Conservation (phyloP, 2,329 filamentous ascomycete genomes). For the Lizonia empirigonia region DNA sequence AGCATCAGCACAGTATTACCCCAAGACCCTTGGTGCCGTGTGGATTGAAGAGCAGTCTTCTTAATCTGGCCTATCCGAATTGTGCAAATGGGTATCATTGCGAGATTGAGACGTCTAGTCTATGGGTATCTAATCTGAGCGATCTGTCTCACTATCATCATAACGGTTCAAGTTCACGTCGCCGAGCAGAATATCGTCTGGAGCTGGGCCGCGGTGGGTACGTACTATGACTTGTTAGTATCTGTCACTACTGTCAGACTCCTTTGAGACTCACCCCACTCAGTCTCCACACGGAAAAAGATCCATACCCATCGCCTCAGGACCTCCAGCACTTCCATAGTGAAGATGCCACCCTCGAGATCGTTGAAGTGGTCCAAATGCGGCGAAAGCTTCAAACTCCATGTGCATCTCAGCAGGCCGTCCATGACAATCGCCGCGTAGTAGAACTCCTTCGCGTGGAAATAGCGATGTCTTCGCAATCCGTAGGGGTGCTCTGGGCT, state of each 20-base stretch:
- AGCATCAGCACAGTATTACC: too few relatives aligned
- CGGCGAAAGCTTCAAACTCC: conserved; percentile 84
- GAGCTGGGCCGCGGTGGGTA: conserved; percentile 61
- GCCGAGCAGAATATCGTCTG: conserved; percentile 75
- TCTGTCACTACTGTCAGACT: too few relatives aligned
- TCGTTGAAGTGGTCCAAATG: conserved; percentile 84
- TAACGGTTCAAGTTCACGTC: conserved; percentile 65
- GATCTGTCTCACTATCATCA: conserved; percentile 59
- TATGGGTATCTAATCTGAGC: conserved; percentile 15
- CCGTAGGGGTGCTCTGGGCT: conserved; percentile 74
- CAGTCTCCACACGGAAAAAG: conserved; percentile 92
- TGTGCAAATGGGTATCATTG: background rate
- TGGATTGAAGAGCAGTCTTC: too few relatives aligned
- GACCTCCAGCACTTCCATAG: conserved; percentile 86
- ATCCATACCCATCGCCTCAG: conserved; percentile 94
- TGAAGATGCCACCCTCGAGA: conserved; percentile 85
- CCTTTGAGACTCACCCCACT: conserved; percentile 83
- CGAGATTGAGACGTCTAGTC: background rate
- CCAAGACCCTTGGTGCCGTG: too few relatives aligned
- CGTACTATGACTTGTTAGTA: conserved; percentile 50
- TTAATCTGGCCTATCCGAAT: too few relatives aligned
- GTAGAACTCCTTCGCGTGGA: conserved; percentile 76
- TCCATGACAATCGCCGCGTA: conserved; percentile 82
- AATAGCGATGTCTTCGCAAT: conserved; percentile 74
- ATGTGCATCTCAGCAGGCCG: conserved; percentile 82